These are phyloP conservation scores for Takashimella tepidaria DNA, from an alignment of 1,284 basidiomycete species.

Conservation along the genomic window DNA sequence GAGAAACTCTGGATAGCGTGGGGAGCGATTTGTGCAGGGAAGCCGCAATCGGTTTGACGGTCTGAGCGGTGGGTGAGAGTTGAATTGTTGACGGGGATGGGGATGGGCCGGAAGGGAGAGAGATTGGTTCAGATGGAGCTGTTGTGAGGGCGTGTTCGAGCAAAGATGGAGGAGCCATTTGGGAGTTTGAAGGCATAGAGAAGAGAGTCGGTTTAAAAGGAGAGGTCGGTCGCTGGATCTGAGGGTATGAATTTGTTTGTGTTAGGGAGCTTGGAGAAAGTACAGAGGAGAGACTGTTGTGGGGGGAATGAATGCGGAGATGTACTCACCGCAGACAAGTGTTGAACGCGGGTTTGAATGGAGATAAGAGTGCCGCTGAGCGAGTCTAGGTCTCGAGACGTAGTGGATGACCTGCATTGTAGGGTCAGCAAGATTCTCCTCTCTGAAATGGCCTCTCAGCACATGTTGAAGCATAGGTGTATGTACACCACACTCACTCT, in stretches of 20 bases:
- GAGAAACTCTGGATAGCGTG: background rate
- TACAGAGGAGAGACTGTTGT: background rate
- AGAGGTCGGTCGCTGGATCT: background rate
- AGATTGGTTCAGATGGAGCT: background rate
- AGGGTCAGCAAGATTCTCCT: too few relatives aligned
- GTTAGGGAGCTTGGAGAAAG: background rate
- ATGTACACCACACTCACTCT: conserved; percentile 22
- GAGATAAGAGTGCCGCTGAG: background rate
- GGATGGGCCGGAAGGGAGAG: background rate
- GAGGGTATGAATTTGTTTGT: too few relatives aligned
- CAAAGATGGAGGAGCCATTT: conserved; percentile 1
- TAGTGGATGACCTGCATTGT: conserved; percentile 21
- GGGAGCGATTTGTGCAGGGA: background rate
- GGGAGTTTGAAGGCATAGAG: background rate
- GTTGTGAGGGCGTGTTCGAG: background rate
- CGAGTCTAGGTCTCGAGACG: background rate
- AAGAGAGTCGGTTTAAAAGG: background rate
- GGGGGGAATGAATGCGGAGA: background rate
- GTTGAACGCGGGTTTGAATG: conserved; percentile 2
- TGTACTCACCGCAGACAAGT: background rate
- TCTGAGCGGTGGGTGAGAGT: background rate
- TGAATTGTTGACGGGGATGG: background rate
- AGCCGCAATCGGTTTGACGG: too few relatives aligned
- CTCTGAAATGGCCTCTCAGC: conserved; percentile 7
- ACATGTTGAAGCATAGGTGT: too few relatives aligned